Evolutionary conservation across 805 yeast species (phyloP).

Genomic region (Cyberlindnera sargentensis): DNA sequence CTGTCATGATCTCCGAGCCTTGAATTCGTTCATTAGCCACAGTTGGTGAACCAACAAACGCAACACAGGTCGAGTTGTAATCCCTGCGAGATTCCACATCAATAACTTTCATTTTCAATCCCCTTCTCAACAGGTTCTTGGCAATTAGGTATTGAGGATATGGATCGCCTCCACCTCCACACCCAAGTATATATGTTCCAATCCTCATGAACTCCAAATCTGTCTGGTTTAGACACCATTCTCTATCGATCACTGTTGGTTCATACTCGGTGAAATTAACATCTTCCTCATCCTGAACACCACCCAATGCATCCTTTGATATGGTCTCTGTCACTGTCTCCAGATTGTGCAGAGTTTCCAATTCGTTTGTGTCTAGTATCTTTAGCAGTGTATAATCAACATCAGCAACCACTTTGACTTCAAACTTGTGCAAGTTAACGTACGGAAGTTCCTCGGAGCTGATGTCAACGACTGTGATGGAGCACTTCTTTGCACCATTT

Average conservation of each 20-base stretch:
- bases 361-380: constrained; percentile 2
- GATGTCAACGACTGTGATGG: constrained; percentile 24
- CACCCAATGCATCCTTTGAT: constrained; percentile 8
- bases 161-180: constrained; percentile 50
- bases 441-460: constrained; percentile 27
- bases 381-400: constrained; percentile 30
- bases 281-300: not conserved
- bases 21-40: constrained; percentile 37
- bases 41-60: constrained; percentile 41
- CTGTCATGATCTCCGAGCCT: constrained; percentile 32
- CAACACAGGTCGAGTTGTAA: constrained; percentile 23
- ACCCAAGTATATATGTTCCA: constrained; percentile 42
- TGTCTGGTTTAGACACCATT: constrained; percentile 28
- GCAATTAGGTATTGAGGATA: constrained; percentile 33
- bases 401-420: constrained; percentile 36
- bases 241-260: constrained; percentile 26
- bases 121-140: constrained; percentile 28
- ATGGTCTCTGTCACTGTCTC: constrained; percentile 1
- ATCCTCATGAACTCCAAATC: constrained; percentile 36
- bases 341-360: not conserved
- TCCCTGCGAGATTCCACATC: constrained; percentile 16
- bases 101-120: constrained; percentile 31
- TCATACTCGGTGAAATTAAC: constrained; percentile 18
- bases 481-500: constrained; percentile 22
- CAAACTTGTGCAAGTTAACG: constrained; percentile 28